These are phyloP conservation scores for Xylaria cubensis DNA, from an alignment of 495 filamentous ascomycete species.

Conservation along the genomic window DNA sequence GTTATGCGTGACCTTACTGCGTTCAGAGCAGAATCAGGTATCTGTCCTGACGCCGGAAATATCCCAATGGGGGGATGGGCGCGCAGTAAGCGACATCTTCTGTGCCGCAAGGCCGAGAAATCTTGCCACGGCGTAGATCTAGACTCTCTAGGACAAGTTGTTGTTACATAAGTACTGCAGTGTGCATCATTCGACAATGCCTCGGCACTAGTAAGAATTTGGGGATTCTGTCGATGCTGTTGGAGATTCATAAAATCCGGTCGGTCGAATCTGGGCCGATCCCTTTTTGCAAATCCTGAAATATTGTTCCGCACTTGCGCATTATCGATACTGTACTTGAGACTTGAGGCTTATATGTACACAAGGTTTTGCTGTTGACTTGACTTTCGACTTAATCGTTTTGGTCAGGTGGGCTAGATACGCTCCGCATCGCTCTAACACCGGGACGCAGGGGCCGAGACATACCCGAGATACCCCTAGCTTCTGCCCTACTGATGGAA, in stretches of 20 bases:
- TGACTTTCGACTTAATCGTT: background rate
- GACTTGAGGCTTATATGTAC: background rate
- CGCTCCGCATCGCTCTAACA: background rate
- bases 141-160: background rate
- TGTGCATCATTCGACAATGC: slow-evolving; percentile 11
- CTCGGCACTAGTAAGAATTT: background rate
- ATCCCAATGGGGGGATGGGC: background rate
- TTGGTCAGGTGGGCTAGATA: slow-evolving; percentile 3
- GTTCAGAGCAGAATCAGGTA: background rate
- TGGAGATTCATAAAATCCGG: background rate
- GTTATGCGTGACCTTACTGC: background rate
- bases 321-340: background rate
- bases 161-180: slow-evolving; percentile 2
- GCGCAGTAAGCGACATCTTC: background rate
- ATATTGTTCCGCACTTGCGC: background rate
- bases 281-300: background rate
- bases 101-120: background rate
- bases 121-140: background rate
- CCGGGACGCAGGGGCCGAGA: slow-evolving; percentile 3
- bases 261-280: slow-evolving; percentile 5
- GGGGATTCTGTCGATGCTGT: slow-evolving; percentile 4
- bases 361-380: background rate
- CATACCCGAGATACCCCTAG: background rate
- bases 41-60: background rate
- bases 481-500: background rate